Base-by-base conservation (phyloP, 495 filamentous ascomycete species). In the Tuber borchii region DNA sequence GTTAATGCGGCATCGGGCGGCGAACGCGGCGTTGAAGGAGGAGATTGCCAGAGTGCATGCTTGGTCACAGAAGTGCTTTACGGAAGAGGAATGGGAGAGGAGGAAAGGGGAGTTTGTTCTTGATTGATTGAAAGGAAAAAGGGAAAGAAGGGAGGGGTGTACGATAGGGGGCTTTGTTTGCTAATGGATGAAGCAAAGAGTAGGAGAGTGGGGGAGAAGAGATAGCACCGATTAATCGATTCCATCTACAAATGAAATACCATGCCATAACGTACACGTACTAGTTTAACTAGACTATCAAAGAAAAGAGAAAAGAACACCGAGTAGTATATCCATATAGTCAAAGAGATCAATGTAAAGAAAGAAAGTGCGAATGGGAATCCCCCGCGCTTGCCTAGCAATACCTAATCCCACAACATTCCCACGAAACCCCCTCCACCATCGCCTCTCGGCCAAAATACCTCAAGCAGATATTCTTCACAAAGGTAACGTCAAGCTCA, bases 51-150 rank as follows among this genome's bases (percentile, higher is more conserved):
- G 90, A 69, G 97, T 99, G 74, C 95, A 99, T 87, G 95, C 95
- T n/a, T 99, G 95, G 95, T 95, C 93, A 75, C 93, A 95, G 39
- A 97, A 94, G 85, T 98, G 96, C 84, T 93, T 91, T 86, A 98
- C 95, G 22, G 93, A 94, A 2, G 95, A 94, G 84, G 93, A 99
- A 86, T 97, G 92, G 90, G 90, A 91, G 86, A 90, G 88, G 83
- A 88, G 91, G 84, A 88, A 88, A 82, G 85, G 80, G 40, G 72
- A 73, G 56, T 65, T 65, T 65, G 14, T 34, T 14, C 56, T 65
- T 65, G 31, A 65, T 65, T 65, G 26, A 61, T 61, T 12, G 56
- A 34, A 26, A 8, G 56, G 26, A 65, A 65, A 1, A 65, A 1
- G 31, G 14, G 45, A 19, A 46, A 19, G 48, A 37, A 56, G 51